A percentile compares a stretch with the other conserved stretches of the same genome.
Conservation (phyloP, 2,329 filamentous ascomycete species). For the Mycocentrospora acerina region DNA sequence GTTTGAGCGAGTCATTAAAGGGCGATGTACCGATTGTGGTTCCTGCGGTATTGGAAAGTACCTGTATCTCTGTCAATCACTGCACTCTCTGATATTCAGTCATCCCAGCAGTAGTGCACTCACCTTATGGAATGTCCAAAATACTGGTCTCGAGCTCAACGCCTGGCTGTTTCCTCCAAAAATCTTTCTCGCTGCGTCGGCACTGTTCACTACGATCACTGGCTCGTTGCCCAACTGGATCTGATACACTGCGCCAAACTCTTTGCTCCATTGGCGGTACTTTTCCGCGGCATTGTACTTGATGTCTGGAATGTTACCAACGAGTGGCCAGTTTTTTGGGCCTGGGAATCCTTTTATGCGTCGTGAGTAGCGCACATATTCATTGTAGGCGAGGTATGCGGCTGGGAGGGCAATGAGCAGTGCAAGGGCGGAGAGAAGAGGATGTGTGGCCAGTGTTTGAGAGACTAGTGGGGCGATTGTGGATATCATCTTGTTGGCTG, state of each 20-base stretch:
- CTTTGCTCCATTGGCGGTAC: slow-evolving; percentile 46
- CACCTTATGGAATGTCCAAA: slow-evolving; percentile 51
- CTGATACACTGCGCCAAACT: slow-evolving; percentile 47
- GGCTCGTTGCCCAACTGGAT: slow-evolving; percentile 51
- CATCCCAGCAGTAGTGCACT: too few relatives aligned
- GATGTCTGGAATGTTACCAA: slow-evolving; percentile 48
- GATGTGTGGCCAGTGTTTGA: slow-evolving; percentile 22
- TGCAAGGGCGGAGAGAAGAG: slow-evolving; percentile 23
- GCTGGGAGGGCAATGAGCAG: slow-evolving; percentile 32
- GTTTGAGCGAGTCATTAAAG: slow-evolving; percentile 65
- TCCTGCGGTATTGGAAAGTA: slow-evolving; percentile 65
- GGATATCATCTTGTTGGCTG: slow-evolving; percentile 29
- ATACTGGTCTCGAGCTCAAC: slow-evolving; percentile 45
- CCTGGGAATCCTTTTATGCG: slow-evolving; percentile 43
- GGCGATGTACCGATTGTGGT: slow-evolving; percentile 70
- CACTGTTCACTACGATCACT: slow-evolving; percentile 48
- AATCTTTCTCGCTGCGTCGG: slow-evolving; percentile 43
- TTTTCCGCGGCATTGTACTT: slow-evolving; percentile 47
- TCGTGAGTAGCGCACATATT: slow-evolving; percentile 37
- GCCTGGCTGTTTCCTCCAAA: slow-evolving; percentile 47
- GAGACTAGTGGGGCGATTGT: slow-evolving; percentile 26
- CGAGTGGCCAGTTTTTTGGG: slow-evolving; percentile 42
- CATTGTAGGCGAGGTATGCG: slow-evolving; percentile 41
- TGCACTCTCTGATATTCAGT: too few relatives aligned
- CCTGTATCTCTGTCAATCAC: slow-evolving; percentile 41